Conservation (phyloP, 1,139 yeast genomes). For the Candida anutae region DNA sequence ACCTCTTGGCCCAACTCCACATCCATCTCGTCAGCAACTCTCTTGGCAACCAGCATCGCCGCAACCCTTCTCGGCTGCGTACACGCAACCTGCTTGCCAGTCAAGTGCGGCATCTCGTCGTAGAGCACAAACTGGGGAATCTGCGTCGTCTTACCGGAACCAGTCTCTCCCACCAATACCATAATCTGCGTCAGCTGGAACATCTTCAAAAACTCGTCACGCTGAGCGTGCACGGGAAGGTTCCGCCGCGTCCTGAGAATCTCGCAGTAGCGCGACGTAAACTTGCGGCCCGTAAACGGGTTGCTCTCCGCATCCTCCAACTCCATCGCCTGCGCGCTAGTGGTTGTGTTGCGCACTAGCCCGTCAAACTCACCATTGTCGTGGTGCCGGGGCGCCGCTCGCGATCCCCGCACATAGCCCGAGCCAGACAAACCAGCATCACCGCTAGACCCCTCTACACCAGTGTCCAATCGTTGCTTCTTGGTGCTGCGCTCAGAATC, state of each 20-base stretch:
- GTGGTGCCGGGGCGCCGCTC: conserved; percentile 20
- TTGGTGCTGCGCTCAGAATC: conserved; percentile 27
- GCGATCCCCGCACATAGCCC: no score
- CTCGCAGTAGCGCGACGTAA: conserved; percentile 61
- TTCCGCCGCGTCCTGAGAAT: conserved; percentile 75
- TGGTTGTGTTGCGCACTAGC: conserved; percentile 57
- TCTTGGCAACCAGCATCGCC: conserved; percentile 93
- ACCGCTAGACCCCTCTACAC: no score
- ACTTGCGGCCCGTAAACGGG: conserved; percentile 68
- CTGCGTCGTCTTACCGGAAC: conserved; percentile 96
- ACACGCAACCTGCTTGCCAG: conserved; percentile 82
- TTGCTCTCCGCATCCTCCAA: conserved; percentile 60
- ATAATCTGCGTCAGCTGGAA: conserved; percentile 87
- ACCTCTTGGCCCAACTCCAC: conserved; percentile 86
- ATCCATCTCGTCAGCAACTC: conserved; percentile 96
- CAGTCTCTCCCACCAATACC: conserved; percentile 99
- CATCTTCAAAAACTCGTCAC: conserved; percentile 76
- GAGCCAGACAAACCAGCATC: no score
- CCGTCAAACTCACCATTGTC: conserved; percentile 52
- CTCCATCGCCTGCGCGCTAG: conserved; percentile 59
- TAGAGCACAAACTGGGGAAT: conserved; percentile 92
- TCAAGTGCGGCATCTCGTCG: conserved; percentile 82
- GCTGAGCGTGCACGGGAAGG: conserved; percentile 89
- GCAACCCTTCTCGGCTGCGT: conserved; percentile 98
- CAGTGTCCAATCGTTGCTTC: no score